Percentiles rank a stretch among this genome's conserved stretches.
Evolutionary conservation across 352 stramenopile genomes (phyloP).

Genomic region (Globisporangium iwayamae): DNA sequence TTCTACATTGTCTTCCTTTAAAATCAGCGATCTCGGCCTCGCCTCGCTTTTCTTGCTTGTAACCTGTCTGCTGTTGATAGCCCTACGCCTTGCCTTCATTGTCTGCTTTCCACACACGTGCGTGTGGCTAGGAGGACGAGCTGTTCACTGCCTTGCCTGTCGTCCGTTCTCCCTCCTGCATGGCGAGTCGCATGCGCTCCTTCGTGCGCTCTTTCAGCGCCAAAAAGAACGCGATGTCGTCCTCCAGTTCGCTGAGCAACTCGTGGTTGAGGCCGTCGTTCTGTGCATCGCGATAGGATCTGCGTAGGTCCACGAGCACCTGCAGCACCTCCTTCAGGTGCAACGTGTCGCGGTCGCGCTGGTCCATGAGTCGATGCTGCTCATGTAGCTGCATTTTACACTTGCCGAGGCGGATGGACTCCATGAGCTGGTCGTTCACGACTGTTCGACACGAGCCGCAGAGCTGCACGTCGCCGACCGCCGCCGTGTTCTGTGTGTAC

Average conservation of each 20-base stretch:
- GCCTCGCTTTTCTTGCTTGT: background rate
- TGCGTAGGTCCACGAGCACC: slow-evolving; percentile 47
- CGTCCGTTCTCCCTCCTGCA: slow-evolving; percentile 30
- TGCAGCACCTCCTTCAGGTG: slow-evolving; percentile 62
- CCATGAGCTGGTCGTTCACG: slow-evolving; percentile 71
- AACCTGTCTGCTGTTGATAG: background rate
- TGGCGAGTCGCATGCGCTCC: slow-evolving; percentile 57
- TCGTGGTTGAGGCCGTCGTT: slow-evolving; percentile 50
- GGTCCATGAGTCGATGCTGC: slow-evolving; percentile 41
- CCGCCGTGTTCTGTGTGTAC: slow-evolving; percentile 54
- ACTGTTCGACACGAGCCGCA: slow-evolving; percentile 61
- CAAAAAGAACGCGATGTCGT: slow-evolving; percentile 74
- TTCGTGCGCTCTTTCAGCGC: slow-evolving; percentile 67
- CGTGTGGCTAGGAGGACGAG: slow-evolving; percentile 2
- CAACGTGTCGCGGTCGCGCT: slow-evolving; percentile 60
- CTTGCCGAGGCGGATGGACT: slow-evolving; percentile 67
- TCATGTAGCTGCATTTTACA: slow-evolving; percentile 69
- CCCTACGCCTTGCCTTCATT: background rate
- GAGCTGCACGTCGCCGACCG: slow-evolving; percentile 38
- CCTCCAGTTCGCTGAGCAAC: slow-evolving; percentile 51
- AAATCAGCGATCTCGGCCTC: background rate
- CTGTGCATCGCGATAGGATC: slow-evolving; percentile 46
- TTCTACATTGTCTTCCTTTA: background rate
- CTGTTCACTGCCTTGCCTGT: slow-evolving; percentile 7
- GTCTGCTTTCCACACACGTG: background rate